A percentile compares a stretch with the other conserved stretches of the same genome.
phyloP scores from a whole-genome alignment of 345 rosid species.

The Kernera saxatilis region DNA sequence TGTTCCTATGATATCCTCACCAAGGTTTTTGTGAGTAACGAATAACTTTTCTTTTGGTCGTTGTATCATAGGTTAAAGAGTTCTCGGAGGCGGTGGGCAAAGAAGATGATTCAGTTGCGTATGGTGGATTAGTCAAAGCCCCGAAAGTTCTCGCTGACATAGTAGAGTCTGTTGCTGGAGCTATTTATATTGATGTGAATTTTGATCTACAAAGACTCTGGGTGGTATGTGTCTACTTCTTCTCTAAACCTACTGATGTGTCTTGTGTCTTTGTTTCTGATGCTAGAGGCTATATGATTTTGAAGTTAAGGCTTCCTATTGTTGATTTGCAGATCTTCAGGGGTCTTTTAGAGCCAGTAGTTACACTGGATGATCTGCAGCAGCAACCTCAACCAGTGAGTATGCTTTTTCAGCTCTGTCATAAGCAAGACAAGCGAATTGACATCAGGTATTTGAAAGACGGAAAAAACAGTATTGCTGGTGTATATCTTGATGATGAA shows the following conservation, averaged over 20 bases:
- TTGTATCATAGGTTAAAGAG: slow-evolving; percentile 49
- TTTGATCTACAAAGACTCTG: slow-evolving; percentile 58
- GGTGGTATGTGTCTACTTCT: slow-evolving; percentile 45
- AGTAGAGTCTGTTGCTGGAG: slow-evolving; percentile 73
- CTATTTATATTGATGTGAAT: slow-evolving; percentile 52
- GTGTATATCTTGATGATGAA: slow-evolving; percentile 46
- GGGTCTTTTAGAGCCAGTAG: slow-evolving; percentile 63
- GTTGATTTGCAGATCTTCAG: slow-evolving; percentile 48
- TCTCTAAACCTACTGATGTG: background rate
- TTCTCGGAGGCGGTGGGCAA: slow-evolving; percentile 45
- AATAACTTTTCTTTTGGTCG: background rate
- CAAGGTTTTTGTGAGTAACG: too few relatives aligned
- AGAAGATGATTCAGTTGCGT: slow-evolving; percentile 41
- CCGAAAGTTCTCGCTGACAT: slow-evolving; percentile 81
- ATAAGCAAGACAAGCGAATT: slow-evolving; percentile 54
- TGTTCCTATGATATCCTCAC: background rate
- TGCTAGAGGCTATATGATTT: too few relatives aligned
- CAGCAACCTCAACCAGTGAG: slow-evolving; percentile 71
- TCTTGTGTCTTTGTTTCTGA: background rate
- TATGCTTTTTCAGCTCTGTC: slow-evolving; percentile 49
- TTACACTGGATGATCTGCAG: slow-evolving; percentile 49
- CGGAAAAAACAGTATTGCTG: slow-evolving; percentile 34
- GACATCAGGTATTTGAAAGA: slow-evolving; percentile 39
- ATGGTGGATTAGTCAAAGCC: slow-evolving; percentile 73
- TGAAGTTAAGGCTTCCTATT: background rate